A percentile compares a stretch with the other conserved stretches of the same genome.
Evolutionary conservation across 257 asterid genomes (phyloP).

Genomic region (Solanum clarkiae): DNA sequence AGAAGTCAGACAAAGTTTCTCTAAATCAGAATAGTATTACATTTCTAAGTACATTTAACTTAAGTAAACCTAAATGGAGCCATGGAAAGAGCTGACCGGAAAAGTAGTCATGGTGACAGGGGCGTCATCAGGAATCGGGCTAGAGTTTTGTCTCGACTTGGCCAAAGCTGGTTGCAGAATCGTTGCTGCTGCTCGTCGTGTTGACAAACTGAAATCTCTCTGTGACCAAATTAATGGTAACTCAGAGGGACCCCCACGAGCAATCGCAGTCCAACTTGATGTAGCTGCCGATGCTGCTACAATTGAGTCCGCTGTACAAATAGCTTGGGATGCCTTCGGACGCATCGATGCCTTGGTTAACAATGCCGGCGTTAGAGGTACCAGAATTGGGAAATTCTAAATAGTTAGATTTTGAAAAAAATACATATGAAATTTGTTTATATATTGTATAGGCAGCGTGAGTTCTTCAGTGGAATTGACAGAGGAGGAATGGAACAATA

Average conservation of each 20-base stretch:
- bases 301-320: conserved; percentile 28
- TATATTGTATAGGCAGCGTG: not conserved
- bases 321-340: conserved; percentile 57
- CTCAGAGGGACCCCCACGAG: not conserved
- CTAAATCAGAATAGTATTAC: too few species aligned
- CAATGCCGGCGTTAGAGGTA: conserved; percentile 25
- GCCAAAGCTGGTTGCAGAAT: not conserved
- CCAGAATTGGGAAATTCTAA: not conserved
- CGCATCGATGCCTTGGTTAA: conserved; percentile 47
- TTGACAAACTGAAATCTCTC: not conserved
- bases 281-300: conserved; percentile 18
- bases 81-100: not conserved
- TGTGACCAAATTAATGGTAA: not conserved
- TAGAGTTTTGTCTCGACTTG: not conserved
- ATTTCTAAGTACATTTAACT: not conserved
- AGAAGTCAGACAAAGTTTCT: too few species aligned
- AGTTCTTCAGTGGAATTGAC: not conserved
- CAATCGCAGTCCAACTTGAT: conserved; percentile 48
- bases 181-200: not conserved
- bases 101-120: not conserved
- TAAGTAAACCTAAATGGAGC: not conserved
- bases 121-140: not conserved
- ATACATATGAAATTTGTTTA: too few species aligned
- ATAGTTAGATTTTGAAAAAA: too few species aligned
- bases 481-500: not conserved